A percentile compares a stretch with the other conserved stretches of the same genome.
phyloP scores from a whole-genome alignment of 345 rosid species.

The Linum lewisii region DNA sequence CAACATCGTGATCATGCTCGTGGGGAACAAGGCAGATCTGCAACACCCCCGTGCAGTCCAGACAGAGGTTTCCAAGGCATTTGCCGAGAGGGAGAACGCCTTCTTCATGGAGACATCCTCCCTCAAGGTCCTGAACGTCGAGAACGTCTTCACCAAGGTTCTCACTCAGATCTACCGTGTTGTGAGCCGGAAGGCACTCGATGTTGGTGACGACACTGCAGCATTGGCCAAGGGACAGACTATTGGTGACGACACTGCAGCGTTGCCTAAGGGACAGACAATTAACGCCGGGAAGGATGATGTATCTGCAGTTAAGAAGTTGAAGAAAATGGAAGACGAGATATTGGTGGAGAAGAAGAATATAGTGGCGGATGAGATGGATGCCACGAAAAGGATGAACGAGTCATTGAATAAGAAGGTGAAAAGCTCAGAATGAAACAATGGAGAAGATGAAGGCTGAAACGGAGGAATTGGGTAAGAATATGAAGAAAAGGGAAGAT shows the following conservation, averaged over 20 bases:
- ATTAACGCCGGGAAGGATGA: slow-evolving; percentile 18
- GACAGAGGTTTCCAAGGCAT: slow-evolving; percentile 18
- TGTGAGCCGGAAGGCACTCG: slow-evolving; percentile 23
- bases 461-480: no score
- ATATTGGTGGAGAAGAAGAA: no score
- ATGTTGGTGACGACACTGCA: slow-evolving; percentile 22
- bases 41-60: slow-evolving; percentile 18
- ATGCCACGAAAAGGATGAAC: no score
- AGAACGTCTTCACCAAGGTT: slow-evolving; percentile 19
- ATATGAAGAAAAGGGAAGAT: no score
- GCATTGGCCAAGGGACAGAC: slow-evolving; percentile 21
- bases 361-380: no score
- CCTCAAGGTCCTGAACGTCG: slow-evolving; percentile 20
- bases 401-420: no score
- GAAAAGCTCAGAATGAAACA: no score
- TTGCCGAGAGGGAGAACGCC: slow-evolving; percentile 21
- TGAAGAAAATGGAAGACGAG: no score
- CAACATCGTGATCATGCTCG: slow-evolving; percentile 23
- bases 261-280: slow-evolving; percentile 21
- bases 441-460: no score
- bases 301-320: slow-evolving; percentile 24
- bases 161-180: slow-evolving; percentile 20
- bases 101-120: slow-evolving; percentile 24
- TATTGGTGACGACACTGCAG: slow-evolving; percentile 21
- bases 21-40: slow-evolving; percentile 24